Base-by-base conservation (phyloP, 2,329 filamentous ascomycete species). In the Aspergillus pseudotamarii region DNA sequence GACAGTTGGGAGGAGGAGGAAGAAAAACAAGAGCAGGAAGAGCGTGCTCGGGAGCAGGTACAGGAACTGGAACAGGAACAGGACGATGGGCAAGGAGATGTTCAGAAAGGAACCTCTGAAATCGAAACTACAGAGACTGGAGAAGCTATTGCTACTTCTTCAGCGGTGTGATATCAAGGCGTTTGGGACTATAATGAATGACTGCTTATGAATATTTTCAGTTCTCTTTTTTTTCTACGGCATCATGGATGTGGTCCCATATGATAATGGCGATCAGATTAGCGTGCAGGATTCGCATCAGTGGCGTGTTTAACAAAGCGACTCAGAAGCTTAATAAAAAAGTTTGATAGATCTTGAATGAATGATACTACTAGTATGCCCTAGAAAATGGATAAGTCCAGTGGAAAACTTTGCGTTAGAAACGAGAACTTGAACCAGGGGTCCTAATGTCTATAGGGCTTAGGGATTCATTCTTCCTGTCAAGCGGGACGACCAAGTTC, bases 1-100 rank as follows among this genome's bases (percentile, higher is more conserved):
- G 81, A 83, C 67, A 78, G 78, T 65, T 83, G 81, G 80, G 81
- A 83, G 60, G 77, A 80, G 41, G 80, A 80, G 56, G 75, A 80
- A 50, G 78, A 81, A 60, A 78, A 75, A 53, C 78, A 82, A 46
- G 80, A 82, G 43, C 64, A 74, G 61, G 70, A 72, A 21, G 75
- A 73, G 50, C 64, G 62, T 51, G 68, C 68, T 23, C 65, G 64
- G 32, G 68, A 67, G 30, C 61, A 14, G 30, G 30, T 9, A 10
- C 32, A 68, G 48, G 66, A 23, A 14, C 21, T 26, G 69, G 12
- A 58, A 63, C 54, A 63, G 57, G 58, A 66, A 26, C 61, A 69
- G 46, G 62, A 61, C 4, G 55, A 64, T 12, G 36, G 21, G 23
- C 51, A 55, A 12, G 19, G 28, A n/a, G 30, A 41, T n/a, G 19